phyloP scores from a whole-genome alignment of 441 rosid species.

The Theobroma grandiflorum region DNA sequence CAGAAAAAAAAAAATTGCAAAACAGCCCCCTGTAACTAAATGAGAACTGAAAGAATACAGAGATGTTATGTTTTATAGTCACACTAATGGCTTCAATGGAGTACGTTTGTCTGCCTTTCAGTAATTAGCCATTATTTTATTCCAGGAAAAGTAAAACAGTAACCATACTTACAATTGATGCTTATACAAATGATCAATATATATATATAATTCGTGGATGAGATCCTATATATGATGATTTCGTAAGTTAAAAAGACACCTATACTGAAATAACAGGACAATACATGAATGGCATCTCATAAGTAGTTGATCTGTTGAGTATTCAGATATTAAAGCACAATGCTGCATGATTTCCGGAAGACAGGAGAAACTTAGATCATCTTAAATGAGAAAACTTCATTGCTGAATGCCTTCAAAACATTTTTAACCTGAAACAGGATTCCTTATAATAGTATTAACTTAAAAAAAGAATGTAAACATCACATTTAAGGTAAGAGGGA shows the following conservation, averaged over 20 bases:
- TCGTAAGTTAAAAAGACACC: not conserved
- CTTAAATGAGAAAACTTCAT: slow-evolving; percentile 1
- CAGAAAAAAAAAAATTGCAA: not conserved
- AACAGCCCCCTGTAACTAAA: not conserved
- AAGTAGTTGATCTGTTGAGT: slow-evolving; percentile 1
- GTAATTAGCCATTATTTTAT: too few relatives aligned
- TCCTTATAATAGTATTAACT: not conserved
- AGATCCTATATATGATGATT: too few relatives aligned
- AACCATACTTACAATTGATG: too few relatives aligned
- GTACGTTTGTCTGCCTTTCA: too few relatives aligned
- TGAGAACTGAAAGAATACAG: not conserved
- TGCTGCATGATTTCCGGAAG: not conserved
- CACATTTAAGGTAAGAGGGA: not conserved
- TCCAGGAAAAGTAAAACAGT: too few relatives aligned
- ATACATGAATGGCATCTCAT: not conserved
- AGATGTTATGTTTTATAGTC: too few relatives aligned
- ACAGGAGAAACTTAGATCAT: not conserved
- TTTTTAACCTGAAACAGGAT: not conserved
- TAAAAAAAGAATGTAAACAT: not conserved
- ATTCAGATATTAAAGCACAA: not conserved
- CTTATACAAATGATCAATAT: too few relatives aligned
- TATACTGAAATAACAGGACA: not conserved
- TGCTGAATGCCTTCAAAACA: not conserved
- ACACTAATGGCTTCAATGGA: too few relatives aligned
- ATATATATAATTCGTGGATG: too few relatives aligned